A percentile compares a stretch with the other conserved stretches of the same genome.
These are phyloP conservation scores for Asterella californica DNA, from an alignment of 225 moss, liverwort and hornwort species.

Conservation along the genomic window DNA sequence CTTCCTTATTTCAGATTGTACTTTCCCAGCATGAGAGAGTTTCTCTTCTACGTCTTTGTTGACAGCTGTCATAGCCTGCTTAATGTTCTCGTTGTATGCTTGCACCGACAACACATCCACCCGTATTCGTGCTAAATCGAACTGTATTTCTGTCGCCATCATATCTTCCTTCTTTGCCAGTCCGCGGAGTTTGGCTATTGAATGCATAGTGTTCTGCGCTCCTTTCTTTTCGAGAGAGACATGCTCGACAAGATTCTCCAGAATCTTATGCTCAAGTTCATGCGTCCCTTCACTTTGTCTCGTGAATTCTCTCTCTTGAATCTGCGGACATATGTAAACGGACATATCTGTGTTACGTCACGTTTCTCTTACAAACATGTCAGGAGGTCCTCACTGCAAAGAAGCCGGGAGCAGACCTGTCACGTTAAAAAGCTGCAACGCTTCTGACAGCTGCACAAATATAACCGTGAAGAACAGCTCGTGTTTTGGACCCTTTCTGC, in stretches of 20 bases:
- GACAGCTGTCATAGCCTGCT: conserved; percentile 34
- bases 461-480: not conserved
- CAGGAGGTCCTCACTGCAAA: not conserved
- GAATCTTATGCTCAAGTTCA: conserved; percentile 68
- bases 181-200: conserved; percentile 47
- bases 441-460: not conserved
- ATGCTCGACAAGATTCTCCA: conserved; percentile 57
- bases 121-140: conserved; percentile 63
- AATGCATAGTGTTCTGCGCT: conserved; percentile 44
- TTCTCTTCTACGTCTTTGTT: conserved; percentile 69
- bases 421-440: not conserved
- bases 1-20: conserved; percentile 63
- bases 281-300: conserved; percentile 56
- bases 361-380: not conserved
- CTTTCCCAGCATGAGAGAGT: conserved; percentile 55
- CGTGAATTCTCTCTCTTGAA: conserved; percentile 55
- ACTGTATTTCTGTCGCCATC: conserved; percentile 61
- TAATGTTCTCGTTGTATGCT: conserved; percentile 67
- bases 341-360: not conserved
- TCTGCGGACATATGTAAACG: conserved; percentile 31
- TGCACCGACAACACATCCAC: conserved; percentile 66
- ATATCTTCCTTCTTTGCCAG: conserved; percentile 64
- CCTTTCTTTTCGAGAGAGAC: conserved; percentile 62
- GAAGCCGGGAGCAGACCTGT: not conserved
- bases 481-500: not conserved